phyloP scores from a whole-genome alignment of 306 rosid species.

The Notholithocarpus densiflorus region DNA sequence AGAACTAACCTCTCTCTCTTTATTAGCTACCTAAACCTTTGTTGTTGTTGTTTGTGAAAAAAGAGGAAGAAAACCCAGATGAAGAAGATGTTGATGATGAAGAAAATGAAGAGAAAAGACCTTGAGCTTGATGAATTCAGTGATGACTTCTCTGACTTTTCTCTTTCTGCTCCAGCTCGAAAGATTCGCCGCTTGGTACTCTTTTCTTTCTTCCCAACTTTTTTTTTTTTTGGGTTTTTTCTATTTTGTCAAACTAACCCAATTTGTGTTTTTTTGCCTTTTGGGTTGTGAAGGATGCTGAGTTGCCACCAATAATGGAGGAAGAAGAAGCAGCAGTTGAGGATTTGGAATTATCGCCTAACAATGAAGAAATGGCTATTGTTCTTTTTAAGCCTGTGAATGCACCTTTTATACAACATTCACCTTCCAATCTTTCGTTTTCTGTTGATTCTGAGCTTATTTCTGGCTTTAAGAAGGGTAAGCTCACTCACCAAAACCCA shows the following conservation, averaged over 20 bases:
- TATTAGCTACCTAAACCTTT: too few relatives aligned
- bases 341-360: not conserved
- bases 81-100: slow-evolving; percentile 9
- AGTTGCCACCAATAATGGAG: slow-evolving; percentile 65
- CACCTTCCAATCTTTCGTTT: slow-evolving; percentile 47
- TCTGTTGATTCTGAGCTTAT: slow-evolving; percentile 46
- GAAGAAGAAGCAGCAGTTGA: slow-evolving; percentile 42
- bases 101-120: slow-evolving; percentile 48
- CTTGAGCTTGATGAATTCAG: slow-evolving; percentile 40
- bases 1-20: not conserved
- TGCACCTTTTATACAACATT: not conserved
- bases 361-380: slow-evolving; percentile 61
- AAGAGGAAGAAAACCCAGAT: too few relatives aligned
- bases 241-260: not conserved
- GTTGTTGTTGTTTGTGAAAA: too few relatives aligned
- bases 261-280: not conserved
- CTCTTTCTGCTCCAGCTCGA: slow-evolving; percentile 71
- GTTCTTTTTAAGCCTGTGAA: slow-evolving; percentile 61
- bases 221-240: not conserved
- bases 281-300: slow-evolving; percentile 42
- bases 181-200: slow-evolving; percentile 89
- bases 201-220: not conserved
- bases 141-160: slow-evolving; percentile 69
- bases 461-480: slow-evolving; percentile 44
- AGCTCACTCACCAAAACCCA: slow-evolving; percentile 1